These are phyloP conservation scores for Epichloe bromicola DNA, from an alignment of 2,329 filamentous ascomycete species.

Conservation along the genomic window DNA sequence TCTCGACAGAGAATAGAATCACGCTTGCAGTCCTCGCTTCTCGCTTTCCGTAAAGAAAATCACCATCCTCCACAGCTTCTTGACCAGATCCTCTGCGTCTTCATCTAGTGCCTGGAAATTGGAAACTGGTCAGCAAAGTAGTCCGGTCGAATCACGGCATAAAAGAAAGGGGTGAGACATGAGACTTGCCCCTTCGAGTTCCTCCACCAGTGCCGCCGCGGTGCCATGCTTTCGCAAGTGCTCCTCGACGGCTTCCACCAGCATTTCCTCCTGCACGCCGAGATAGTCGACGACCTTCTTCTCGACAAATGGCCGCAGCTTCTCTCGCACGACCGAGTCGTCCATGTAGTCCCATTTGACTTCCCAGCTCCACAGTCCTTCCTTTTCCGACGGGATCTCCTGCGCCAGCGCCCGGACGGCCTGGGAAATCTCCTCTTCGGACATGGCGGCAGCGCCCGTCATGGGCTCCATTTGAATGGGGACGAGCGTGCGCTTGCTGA, in stretches of 20 bases:
- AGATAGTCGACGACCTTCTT: slow-evolving; percentile 97
- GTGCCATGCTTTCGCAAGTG: slow-evolving; percentile 64
- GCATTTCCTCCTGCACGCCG: slow-evolving; percentile 88
- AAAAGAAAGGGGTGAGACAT: background rate
- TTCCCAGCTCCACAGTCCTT: slow-evolving; percentile 81
- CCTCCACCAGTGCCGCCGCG: slow-evolving; percentile 70
- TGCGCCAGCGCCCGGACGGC: slow-evolving; percentile 71
- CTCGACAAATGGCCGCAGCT: slow-evolving; percentile 88
- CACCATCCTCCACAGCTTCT: slow-evolving; percentile 96
- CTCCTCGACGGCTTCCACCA: slow-evolving; percentile 85
- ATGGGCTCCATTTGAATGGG: slow-evolving; percentile 71
- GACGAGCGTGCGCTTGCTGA: slow-evolving; percentile 60
- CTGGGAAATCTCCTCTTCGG: slow-evolving; percentile 76
- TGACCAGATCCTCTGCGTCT: slow-evolving; percentile 84
- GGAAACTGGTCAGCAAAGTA: slow-evolving; percentile 16
- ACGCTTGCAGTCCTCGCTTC: slow-evolving; percentile 64
- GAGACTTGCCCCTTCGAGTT: slow-evolving; percentile 63
- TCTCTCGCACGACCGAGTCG: slow-evolving; percentile 65
- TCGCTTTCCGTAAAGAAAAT: slow-evolving; percentile 96
- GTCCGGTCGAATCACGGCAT: no score
- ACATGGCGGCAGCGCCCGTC: slow-evolving; percentile 49
- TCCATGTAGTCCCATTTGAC: slow-evolving; percentile 90
- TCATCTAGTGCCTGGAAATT: slow-evolving; percentile 75
- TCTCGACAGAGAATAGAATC: background rate
- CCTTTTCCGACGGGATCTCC: slow-evolving; percentile 79